These are phyloP conservation scores for Lichtheimia hyalospora DNA, from an alignment of 371 early-diverging fungal species.

Conservation along the genomic window DNA sequence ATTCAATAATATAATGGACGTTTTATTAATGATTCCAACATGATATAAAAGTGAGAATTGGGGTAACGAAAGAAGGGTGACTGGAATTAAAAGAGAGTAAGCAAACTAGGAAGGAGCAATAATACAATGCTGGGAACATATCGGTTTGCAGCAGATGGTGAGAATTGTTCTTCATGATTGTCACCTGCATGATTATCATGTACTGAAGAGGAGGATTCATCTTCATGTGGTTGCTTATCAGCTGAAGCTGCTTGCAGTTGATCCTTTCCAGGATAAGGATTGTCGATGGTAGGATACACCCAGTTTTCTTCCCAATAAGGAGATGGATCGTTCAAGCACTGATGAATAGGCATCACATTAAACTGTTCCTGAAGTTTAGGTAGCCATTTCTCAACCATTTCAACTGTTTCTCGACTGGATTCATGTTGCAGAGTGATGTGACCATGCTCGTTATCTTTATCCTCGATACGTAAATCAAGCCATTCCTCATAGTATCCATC, in stretches of 20 bases:
- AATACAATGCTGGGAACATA: background rate
- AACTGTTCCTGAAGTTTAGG: constrained; percentile 26
- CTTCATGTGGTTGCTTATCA: no score
- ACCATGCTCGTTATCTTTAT: constrained; percentile 31
- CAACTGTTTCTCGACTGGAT: constrained; percentile 27
- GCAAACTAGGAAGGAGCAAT: no score
- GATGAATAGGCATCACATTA: constrained; percentile 30
- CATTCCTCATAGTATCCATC: constrained; percentile 34
- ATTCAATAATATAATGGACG: no score
- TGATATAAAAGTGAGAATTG: no score
- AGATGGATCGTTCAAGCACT: constrained; percentile 27
- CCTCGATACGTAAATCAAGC: constrained; percentile 22
- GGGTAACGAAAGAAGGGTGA: no score
- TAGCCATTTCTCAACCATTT: constrained; percentile 30
- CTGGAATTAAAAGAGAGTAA: no score
- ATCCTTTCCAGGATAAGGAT: no score
- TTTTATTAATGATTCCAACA: no score
- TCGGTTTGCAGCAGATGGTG: background rate
- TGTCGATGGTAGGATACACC: background rate
- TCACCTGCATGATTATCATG: no score
- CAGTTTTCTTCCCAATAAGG: constrained; percentile 31
- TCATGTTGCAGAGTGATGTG: constrained; percentile 44
- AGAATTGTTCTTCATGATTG: background rate
- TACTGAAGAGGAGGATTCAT: no score
- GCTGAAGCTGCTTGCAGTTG: no score